Percentiles rank a stretch among this genome's conserved stretches.
phyloP scores from a whole-genome alignment of 352 stramenopile genomes.

The Phytophthora cryptogea region DNA sequence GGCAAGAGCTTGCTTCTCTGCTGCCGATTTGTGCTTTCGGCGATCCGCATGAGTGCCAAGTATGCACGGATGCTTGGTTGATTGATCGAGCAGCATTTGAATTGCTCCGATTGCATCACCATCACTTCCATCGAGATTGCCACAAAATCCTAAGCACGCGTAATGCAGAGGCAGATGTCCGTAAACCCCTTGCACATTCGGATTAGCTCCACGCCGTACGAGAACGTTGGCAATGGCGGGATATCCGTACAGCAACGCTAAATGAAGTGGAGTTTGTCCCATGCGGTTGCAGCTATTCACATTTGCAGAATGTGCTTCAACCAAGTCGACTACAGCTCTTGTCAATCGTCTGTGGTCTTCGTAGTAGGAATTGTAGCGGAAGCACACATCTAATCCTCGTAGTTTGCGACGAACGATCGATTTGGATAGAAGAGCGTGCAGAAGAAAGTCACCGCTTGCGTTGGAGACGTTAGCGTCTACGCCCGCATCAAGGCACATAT shows the following conservation, averaged over 20 bases:
- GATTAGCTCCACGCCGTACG: conserved; percentile 53
- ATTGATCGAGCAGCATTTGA: conserved; percentile 35
- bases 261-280: conserved; percentile 68
- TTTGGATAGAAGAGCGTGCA: conserved; percentile 68
- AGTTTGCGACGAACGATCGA: conserved; percentile 50
- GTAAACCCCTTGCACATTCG: conserved; percentile 56
- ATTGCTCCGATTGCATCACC: conserved; percentile 37
- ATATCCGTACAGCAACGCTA: conserved; percentile 72
- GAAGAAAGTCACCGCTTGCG: conserved; percentile 56
- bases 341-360: conserved; percentile 28
- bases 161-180: conserved; percentile 75
- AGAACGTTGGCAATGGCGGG: conserved; percentile 42
- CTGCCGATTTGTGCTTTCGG: conserved; percentile 59
- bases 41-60: conserved; percentile 44
- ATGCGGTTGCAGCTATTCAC: conserved; percentile 65
- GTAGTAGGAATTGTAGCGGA: conserved; percentile 55
- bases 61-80: conserved; percentile 29
- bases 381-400: conserved; percentile 60
- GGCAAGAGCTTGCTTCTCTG: conserved; percentile 54
- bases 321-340: conserved; percentile 31
- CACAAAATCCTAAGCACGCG: conserved; percentile 64
- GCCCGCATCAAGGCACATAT: conserved; percentile 36
- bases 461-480: conserved; percentile 72
- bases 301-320: conserved; percentile 44
- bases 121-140: conserved; percentile 19